phyloP scores from a whole-genome alignment of 768 basidiomycete species.

The Lactarius deliciosus region DNA sequence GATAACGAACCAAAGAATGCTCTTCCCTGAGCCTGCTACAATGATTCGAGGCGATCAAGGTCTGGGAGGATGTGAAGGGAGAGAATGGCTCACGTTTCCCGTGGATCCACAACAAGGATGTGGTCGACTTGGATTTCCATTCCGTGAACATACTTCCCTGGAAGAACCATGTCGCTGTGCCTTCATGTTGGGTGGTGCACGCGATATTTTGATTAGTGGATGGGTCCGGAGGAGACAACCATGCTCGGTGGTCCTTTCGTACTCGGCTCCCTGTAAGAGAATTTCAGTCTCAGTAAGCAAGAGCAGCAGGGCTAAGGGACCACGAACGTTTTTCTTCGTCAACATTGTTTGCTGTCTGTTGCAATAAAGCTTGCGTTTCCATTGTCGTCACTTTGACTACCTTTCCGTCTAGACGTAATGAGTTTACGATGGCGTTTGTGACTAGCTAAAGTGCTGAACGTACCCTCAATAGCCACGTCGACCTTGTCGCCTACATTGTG shows the following conservation, averaged over 20 bases:
- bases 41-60: not conserved
- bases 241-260: not conserved
- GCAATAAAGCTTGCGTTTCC: not conserved
- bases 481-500: not conserved
- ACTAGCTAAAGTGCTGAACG: not conserved
- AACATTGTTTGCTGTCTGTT: not conserved
- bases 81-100: not conserved
- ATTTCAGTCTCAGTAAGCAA: not conserved
- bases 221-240: not conserved
- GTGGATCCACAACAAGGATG: conserved; percentile 6
- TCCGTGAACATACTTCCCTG: not conserved
- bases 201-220: not conserved
- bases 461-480: not conserved
- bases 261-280: not conserved
- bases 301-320: not conserved
- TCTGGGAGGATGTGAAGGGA: not conserved
- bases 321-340: not conserved
- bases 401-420: not conserved
- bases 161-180: conserved; percentile 1
- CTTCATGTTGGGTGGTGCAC: not conserved
- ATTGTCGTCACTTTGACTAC: no score
- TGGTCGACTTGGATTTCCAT: not conserved
- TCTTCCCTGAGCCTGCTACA: not conserved
- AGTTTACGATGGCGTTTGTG: not conserved
- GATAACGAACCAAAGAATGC: conserved; percentile 1